These are phyloP conservation scores for Lachnellula subtilissima DNA, from an alignment of 2,329 filamentous ascomycete species.

Conservation along the genomic window DNA sequence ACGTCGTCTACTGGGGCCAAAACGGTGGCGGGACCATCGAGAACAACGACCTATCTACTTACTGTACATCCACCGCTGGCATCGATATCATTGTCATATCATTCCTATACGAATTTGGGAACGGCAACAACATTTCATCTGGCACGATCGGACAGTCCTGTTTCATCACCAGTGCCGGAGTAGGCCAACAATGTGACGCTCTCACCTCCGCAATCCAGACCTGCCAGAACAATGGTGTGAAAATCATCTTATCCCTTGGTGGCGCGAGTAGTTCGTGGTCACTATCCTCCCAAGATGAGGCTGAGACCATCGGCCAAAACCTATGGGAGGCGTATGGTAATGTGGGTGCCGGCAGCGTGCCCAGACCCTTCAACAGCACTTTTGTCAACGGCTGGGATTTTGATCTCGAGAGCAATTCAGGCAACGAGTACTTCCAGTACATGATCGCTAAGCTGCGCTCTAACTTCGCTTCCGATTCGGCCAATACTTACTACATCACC, in stretches of 20 bases:
- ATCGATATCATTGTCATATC: conserved; percentile 41
- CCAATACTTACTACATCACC: conserved; percentile 41
- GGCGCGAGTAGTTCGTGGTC: conserved; percentile 36
- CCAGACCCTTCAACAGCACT: conserved; percentile 43
- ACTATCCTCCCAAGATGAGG: conserved; percentile 34
- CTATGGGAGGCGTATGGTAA: conserved; percentile 44
- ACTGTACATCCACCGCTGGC: conserved; percentile 35
- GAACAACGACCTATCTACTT: conserved; percentile 33
- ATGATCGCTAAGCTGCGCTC: conserved; percentile 27
- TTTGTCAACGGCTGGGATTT: conserved; percentile 50
- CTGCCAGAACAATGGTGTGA: conserved; percentile 40
- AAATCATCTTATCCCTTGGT: conserved; percentile 42
- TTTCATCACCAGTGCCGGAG: conserved; percentile 32
- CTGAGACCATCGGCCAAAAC: conserved; percentile 38
- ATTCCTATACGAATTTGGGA: conserved; percentile 39
- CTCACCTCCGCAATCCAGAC: conserved; percentile 38
- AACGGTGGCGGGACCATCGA: conserved; percentile 15
- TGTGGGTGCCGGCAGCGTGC: conserved; percentile 28
- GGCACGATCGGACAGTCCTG: conserved; percentile 39
- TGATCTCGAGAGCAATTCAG: conserved; percentile 38
- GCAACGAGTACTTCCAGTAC: conserved; percentile 25
- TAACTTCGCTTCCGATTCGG: conserved; percentile 32
- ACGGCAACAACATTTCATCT: conserved; percentile 34
- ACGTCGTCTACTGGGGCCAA: conserved; percentile 16
- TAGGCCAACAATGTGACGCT: conserved; percentile 36